Conservation (phyloP, 129 eudicot species). For the Deinandra increscens region DNA sequence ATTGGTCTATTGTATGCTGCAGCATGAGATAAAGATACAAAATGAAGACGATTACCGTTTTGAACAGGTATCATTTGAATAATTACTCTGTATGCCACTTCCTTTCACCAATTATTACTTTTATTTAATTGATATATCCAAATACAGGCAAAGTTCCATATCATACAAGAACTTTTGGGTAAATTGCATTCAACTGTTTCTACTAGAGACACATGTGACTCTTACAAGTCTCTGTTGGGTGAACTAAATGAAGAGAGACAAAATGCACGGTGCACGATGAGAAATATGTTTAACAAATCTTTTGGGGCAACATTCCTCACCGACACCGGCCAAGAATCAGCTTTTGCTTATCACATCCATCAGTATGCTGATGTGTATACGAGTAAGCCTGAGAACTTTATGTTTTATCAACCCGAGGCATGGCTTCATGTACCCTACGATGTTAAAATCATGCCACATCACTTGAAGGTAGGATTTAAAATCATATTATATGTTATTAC, state of each 20-base stretch:
- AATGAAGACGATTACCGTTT: conserved; percentile 80
- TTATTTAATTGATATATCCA: background rate
- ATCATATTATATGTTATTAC: background rate
- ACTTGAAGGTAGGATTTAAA: conserved; percentile 59
- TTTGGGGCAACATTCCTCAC: conserved; percentile 96
- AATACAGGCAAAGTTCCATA: conserved; percentile 86
- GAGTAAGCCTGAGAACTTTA: conserved; percentile 92
- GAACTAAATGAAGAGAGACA: conserved; percentile 90
- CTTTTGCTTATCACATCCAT: conserved; percentile 92
- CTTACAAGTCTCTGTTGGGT: conserved; percentile 55
- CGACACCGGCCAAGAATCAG: conserved; percentile 93
- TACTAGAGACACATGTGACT: conserved; percentile 42
- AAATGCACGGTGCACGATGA: conserved; percentile 74
- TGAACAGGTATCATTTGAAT: conserved; percentile 65
- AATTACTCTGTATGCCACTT: background rate
- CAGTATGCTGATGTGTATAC: conserved; percentile 95
- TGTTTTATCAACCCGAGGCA: conserved; percentile 87
- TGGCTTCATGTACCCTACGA: conserved; percentile 97
- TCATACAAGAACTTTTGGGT: conserved; percentile 95
- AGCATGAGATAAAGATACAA: conserved; percentile 90
- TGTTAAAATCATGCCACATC: conserved; percentile 98
- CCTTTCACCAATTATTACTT: conserved; percentile 4
- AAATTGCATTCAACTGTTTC: conserved; percentile 71
- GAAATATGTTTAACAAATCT: conserved; percentile 79
- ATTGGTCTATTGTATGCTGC: conserved; percentile 50